Evolutionary conservation across 2,329 filamentous ascomycete genomes (phyloP), one percentile per base, ranked within the genome.

Genomic region (Monilinia laxa): DNA sequence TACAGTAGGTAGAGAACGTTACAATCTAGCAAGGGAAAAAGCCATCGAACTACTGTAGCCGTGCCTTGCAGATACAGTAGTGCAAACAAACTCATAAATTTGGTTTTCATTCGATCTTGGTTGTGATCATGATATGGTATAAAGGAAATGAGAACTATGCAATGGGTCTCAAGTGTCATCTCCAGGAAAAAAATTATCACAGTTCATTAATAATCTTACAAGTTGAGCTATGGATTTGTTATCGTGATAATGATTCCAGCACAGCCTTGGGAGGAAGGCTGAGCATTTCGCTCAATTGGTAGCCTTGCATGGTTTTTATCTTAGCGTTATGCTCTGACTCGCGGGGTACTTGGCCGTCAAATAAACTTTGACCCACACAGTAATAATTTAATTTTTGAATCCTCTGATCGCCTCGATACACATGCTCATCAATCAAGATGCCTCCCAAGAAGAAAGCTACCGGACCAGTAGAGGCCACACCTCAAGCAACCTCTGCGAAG

Each of bases 371-470:
- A 47, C 63, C 53, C 4, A 23, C 28, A 20, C 28, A 35, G n/a
- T 38, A 62, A 62, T 62, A 51, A 62, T 51, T 62, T 51, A 51
- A 51, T 65, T 65, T 65, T 65, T 52, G 23, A 59, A 45, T 28
- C 49, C 49, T 53, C 35, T 38, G 56, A 62, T 25, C 23, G 11
- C 51, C 42, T 28, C 25, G 18, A 20, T 64, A 45, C 53, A 38
- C 23, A 16, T 25, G 23, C 42, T 16, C n/a, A 42, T 51, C 51
- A 57, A 47, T 58, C 23, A 49, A 65, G 31, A 68, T 68, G 66
- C 62, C 66, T 49, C 66, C 66, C 28, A 68, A 68, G 31, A 68
- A 65, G 56, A 68, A 62, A 52, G 51, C 56, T 25, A 25, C 23
- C 20, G 62, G 66, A 9, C 66, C 62, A 31, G 54, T 65, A 58